Conservation (phyloP, 306 rosid genomes). For the Astragalus membranaceus region DNA sequence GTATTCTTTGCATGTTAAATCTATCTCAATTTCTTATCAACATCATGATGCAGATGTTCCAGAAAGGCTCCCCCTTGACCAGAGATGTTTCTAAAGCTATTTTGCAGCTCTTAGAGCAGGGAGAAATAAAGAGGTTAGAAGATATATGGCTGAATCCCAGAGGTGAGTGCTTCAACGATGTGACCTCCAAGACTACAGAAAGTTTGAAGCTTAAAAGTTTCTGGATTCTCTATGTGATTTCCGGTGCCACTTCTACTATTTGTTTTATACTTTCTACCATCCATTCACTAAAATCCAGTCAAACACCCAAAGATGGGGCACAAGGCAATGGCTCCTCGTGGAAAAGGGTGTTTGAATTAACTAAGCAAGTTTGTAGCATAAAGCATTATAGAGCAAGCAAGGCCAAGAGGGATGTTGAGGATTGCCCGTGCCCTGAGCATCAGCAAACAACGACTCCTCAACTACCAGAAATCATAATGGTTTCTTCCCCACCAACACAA, state of each 20-base stretch:
- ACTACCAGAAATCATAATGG: slow-evolving; percentile 6
- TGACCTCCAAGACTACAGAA: neutral
- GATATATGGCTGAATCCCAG: slow-evolving; percentile 29
- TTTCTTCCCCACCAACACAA: slow-evolving; percentile 1
- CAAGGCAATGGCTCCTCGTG: slow-evolving; percentile 8
- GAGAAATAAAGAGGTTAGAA: slow-evolving; percentile 32
- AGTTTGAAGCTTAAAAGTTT: slow-evolving; percentile 44
- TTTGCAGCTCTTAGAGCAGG: slow-evolving; percentile 36
- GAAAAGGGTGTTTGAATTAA: slow-evolving; percentile 9
- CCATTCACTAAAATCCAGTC: neutral
- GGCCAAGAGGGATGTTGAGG: neutral
- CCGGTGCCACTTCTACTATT: slow-evolving; percentile 44
- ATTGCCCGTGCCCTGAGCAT: neutral
- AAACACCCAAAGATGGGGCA: neutral
- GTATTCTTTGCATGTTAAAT: neutral
- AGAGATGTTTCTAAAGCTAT: slow-evolving; percentile 56
- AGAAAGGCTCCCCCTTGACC: slow-evolving; percentile 62
- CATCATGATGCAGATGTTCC: slow-evolving; percentile 47
- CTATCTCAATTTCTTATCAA: neutral
- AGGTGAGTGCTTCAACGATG: slow-evolving; percentile 9
- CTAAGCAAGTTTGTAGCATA: slow-evolving; percentile 1
- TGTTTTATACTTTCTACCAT: slow-evolving; percentile 34
- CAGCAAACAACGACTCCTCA: neutral
- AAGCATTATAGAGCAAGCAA: neutral
- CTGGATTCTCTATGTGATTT: slow-evolving; percentile 47